A percentile compares a stretch with the other conserved stretches of the same genome.
Evolutionary conservation across 345 rosid species (phyloP).

Genomic region (Populus alba): DNA sequence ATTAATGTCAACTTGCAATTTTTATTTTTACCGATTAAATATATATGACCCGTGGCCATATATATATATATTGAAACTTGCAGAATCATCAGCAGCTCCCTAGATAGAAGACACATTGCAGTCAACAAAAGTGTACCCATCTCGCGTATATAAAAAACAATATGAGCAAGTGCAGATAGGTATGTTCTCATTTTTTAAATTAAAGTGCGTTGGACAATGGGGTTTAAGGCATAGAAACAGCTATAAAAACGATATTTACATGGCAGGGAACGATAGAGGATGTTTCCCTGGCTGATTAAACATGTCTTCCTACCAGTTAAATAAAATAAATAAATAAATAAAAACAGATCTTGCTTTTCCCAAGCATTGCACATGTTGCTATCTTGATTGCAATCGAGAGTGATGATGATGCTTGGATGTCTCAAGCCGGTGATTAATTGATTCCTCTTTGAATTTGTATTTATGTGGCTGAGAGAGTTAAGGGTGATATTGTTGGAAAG

Average conservation of each 20-base stretch:
- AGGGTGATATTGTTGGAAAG: neutral
- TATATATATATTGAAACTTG: neutral
- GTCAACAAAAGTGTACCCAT: neutral
- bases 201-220: neutral
- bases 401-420: neutral
- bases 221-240: neutral
- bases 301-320: too few relatives aligned
- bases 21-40: neutral
- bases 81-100: slow-evolving; percentile 4
- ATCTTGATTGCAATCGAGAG: neutral
- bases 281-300: neutral
- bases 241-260: neutral
- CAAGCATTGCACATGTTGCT: neutral
- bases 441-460: neutral
- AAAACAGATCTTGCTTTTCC: neutral
- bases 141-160: neutral
- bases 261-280: neutral
- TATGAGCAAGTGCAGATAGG: neutral
- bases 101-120: neutral
- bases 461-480: neutral
- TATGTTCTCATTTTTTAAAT: neutral
- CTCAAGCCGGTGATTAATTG: neutral
- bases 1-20: neutral
- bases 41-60: neutral
- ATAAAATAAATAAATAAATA: neutral